Base-by-base conservation (phyloP, 331 rosid genomes). In the Malus hybrid region DNA sequence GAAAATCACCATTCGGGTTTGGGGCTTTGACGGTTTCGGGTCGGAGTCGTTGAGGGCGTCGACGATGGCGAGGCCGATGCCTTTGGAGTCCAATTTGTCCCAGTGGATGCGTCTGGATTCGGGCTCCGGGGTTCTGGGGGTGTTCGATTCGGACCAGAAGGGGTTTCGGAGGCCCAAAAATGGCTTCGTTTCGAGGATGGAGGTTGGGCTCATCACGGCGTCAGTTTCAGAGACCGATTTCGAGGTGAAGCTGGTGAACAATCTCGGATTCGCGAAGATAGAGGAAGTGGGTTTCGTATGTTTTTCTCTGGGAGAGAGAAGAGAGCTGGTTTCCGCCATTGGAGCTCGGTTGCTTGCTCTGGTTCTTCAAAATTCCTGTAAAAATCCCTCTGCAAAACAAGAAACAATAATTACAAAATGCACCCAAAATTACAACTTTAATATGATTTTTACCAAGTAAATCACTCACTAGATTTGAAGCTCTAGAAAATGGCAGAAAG, bases 21-120 rank as follows among this genome's bases (percentile, higher is more conserved):
- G 90, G 1, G 68, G 67, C 64, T 83, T 87, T 1, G 86, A 72
- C 60, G 71, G 80, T 24, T 71, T 75, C 2, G 80, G 83, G 33
- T 67, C 81, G 0, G 82, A 73, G 16, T 89, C 91, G 3, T 76
- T 61, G 20, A 93, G 90, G 79, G 90, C 87, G 66, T 89, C 94
- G 33, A 94, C 89, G 24, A 94, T 83, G 59, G 83, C 99, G 31
- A 94, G 93, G 36, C 97, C 97, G 71, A 91, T 89, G 2, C 87
- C 90, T 80, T 83, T 86, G 5, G 96, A 69, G 31, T 88, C 93
- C 71, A 80, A 28, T 74, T 72, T 87, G 14, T 82, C 86, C 93
- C 89, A 89, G 50, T 28, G 63, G 83, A 44, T 44, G 72, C 87
- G 91, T 72, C 78, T 88, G 67, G 84, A 32, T 59, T 88, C 90